Evolutionary conservation across 495 filamentous ascomycete species (phyloP), one percentile per base, ranked within the genome.

Genomic region (Aspergillus indologenus): DNA sequence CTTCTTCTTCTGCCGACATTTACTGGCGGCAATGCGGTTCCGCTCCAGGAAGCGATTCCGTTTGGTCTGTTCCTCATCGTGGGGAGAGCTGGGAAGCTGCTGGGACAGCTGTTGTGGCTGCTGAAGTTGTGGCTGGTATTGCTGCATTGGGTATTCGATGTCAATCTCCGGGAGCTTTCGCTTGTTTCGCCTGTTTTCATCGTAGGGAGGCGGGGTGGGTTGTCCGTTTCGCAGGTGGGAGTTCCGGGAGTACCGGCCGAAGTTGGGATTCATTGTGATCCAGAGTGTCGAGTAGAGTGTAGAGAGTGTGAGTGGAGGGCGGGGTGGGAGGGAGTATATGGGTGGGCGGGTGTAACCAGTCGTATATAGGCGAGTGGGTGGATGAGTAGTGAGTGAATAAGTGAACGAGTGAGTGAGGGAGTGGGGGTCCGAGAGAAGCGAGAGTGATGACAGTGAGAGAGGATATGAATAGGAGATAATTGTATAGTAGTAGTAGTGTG

Each of bases 1-100:
- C 66, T 92, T 94, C 71, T 93, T 93, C 79, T 92, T 93, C 68
- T 88, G 85, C 2, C 91, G 84, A 67, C 91, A 95, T 64, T 95
- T 96, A 71, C 84, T 90, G 0, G 91, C 91, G 5, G 91, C 91
- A 5, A 92, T 68, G 5, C 91, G 84, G 65, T 96, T 96, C 22
- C 89, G 84, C 65, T 94, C 89, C 24, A 94, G 79, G 67, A 90
- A 85, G 78, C 76, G 75, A 29, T 71, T 67, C n/a, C 73, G 69
- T 47, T 73, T 73, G 3, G 61, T 65, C 17, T 73, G 22, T 23
- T 59, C 44, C 1, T 60, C 62, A 20, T 71, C 68, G 6, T 43
- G 14, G 14, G 22, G n/a, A 52, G 49, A 23, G 12, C 7, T 17
- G 23, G n/a, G 31, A 9, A 29, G 26, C 26, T 29, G 26, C 26